Base-by-base conservation (phyloP, 352 stramenopile genomes). In the Phytophthora meadii region DNA sequence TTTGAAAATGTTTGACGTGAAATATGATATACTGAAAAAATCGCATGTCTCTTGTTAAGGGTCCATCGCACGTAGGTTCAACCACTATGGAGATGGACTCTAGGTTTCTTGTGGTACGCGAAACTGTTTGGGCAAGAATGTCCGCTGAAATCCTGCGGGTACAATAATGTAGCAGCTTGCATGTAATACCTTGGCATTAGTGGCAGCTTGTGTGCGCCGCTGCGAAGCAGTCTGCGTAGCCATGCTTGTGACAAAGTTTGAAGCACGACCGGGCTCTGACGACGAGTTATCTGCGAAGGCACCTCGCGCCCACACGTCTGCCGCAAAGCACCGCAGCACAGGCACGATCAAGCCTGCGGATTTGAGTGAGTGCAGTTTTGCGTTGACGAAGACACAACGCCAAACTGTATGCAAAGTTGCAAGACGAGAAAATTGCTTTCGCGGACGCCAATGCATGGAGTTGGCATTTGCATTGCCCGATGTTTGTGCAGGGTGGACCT, bases 271-370 rank as follows among this genome's bases (percentile, higher is more conserved):
- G 51, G 34, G 22, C 24, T 55, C 45, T 55, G 25, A 32, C 48
- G 12, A 24, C 39, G 36, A 54, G 11, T 32, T 56, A 28, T 61
- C 28, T 48, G 42, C 37, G 17, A 54, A 54, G 15, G 14, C 22
- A 19, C 42, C 46, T 53, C 34, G 10, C 14, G 28, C 19, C 53
- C 42, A 62, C 61, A 64, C 42, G 28, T 61, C 32, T 62, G 27
- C 50, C 9, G 49, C 63, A 70, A 71, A 71, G 56, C 63, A 8
- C 42, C 48, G n/a, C 36, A 12, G 62, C 40, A 61, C 55, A 56
- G 48, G 49, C 53, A 54, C 61, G 60, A 57, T 53, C 59, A 64
- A 36, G 40, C 14, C 53, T 30, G 22, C 54, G 42, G 51, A 61
- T 65, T 45, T 56, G 54, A 52, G 41, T 54, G 48, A 54, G 36